phyloP scores from a whole-genome alignment of 352 stramenopile genomes.

The Globisporangium carolinianum region DNA sequence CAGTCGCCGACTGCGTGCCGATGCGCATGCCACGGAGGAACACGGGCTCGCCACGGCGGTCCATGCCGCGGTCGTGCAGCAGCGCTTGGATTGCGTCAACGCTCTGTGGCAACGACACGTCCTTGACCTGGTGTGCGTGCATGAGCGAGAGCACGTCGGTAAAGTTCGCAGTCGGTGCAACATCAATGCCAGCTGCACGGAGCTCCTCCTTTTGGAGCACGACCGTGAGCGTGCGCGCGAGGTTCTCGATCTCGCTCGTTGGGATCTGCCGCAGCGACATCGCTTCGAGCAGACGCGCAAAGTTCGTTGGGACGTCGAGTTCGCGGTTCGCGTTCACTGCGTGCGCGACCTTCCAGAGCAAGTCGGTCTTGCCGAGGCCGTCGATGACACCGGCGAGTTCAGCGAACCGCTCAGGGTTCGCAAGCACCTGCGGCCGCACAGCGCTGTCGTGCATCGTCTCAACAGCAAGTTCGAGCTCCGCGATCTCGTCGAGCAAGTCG shows the following conservation, averaged over 20 bases:
- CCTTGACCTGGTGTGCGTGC: slow-evolving; percentile 44
- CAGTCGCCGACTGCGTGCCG: slow-evolving; percentile 31
- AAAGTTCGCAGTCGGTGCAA: slow-evolving; percentile 41
- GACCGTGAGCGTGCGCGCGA: slow-evolving; percentile 45
- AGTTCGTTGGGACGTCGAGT: slow-evolving; percentile 39
- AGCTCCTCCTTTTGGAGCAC: slow-evolving; percentile 61
- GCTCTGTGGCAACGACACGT: slow-evolving; percentile 37
- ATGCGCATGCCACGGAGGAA: slow-evolving; percentile 56
- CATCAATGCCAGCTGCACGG: slow-evolving; percentile 25
- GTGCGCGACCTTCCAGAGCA: slow-evolving; percentile 74
- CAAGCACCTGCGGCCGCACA: slow-evolving; percentile 19
- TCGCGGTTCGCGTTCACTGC: slow-evolving; percentile 53
- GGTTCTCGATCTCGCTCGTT: slow-evolving; percentile 50
- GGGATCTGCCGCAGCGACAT: slow-evolving; percentile 48
- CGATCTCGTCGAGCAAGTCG: slow-evolving; percentile 49
- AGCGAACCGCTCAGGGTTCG: slow-evolving; percentile 60
- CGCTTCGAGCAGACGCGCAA: slow-evolving; percentile 34
- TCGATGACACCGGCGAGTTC: slow-evolving; percentile 61
- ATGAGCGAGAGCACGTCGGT: slow-evolving; percentile 43
- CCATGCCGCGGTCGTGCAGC: slow-evolving; percentile 46
- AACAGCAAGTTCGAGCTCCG: slow-evolving; percentile 39
- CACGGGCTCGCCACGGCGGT: slow-evolving; percentile 52
- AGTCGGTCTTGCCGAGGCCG: slow-evolving; percentile 55
- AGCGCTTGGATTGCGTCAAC: slow-evolving; percentile 32
- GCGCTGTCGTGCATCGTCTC: slow-evolving; percentile 23